These are phyloP conservation scores for Coemansia sp. DNA, from an alignment of 192 early-diverging fungal species.

Conservation along the genomic window DNA sequence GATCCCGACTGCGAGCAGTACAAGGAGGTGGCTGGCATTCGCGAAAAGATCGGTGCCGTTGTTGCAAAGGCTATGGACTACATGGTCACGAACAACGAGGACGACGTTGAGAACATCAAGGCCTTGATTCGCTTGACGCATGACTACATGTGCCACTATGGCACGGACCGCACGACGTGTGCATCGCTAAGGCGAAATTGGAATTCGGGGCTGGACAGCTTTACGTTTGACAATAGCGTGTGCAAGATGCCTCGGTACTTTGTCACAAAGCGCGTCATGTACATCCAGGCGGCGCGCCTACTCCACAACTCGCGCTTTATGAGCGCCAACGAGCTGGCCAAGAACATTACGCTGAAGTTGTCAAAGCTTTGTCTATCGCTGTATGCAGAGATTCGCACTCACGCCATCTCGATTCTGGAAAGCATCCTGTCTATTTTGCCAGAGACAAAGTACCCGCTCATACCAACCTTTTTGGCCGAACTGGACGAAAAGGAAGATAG, in stretches of 20 bases:
- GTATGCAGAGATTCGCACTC: constrained; percentile 40
- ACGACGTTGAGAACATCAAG: constrained; percentile 78
- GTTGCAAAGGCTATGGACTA: constrained; percentile 55
- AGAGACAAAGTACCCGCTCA: constrained; percentile 34
- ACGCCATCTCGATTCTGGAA: constrained; percentile 37
- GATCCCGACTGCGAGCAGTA: constrained; percentile 54
- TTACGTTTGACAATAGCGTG: constrained; percentile 23
- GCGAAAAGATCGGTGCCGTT: constrained; percentile 55
- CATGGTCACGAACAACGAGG: constrained; percentile 54
- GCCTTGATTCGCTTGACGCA: constrained; percentile 58
- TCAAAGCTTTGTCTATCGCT: constrained; percentile 43
- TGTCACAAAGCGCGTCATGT: constrained; percentile 18
- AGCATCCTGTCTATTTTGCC: constrained; percentile 29
- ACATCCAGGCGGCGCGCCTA: constrained; percentile 30
- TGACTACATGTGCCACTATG: constrained; percentile 35
- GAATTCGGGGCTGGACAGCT: constrained; percentile 37
- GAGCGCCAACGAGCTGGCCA: constrained; percentile 8
- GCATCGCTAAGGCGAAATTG: constrained; percentile 13
- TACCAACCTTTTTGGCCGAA: constrained; percentile 41
- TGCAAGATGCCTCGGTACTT: constrained; percentile 35
- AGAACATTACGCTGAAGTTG: constrained; percentile 18
- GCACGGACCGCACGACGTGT: constrained; percentile 20
- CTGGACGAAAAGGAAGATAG: constrained; percentile 30
- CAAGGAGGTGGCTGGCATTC: constrained; percentile 53
- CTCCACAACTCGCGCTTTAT: constrained; percentile 48